These are phyloP conservation scores for Neurospora sp. DNA, from an alignment of 495 filamentous ascomycete species.

Conservation along the genomic window DNA sequence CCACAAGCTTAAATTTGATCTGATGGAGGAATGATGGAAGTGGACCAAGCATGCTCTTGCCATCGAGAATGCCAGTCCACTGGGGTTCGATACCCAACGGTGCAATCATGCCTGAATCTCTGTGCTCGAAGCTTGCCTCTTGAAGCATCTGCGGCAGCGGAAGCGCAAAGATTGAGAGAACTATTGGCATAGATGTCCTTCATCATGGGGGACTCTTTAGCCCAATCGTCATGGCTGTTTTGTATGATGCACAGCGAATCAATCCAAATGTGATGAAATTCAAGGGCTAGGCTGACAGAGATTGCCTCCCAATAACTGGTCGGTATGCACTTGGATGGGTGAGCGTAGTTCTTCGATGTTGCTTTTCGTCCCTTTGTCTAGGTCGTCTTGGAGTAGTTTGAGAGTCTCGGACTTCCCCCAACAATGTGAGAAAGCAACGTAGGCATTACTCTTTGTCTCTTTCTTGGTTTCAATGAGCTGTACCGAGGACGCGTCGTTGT, in stretches of 20 bases:
- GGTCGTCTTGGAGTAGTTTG: neutral
- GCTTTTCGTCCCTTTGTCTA: neutral
- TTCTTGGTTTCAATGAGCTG: neutral
- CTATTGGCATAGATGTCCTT: neutral
- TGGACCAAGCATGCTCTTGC: neutral
- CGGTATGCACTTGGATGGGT: neutral
- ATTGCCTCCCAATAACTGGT: neutral
- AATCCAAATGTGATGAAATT: neutral
- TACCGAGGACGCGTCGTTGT: neutral
- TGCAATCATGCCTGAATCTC: neutral
- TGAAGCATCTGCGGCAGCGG: neutral
- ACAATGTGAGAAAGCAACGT: neutral
- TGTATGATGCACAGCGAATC: neutral
- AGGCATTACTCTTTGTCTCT: neutral
- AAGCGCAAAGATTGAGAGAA: neutral
- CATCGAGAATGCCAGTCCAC: neutral
- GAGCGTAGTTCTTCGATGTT: neutral
- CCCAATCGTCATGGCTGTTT: neutral
- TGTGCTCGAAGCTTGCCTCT: neutral
- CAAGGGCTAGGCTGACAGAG: neutral
- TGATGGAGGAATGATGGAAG: neutral
- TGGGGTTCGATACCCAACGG: neutral
- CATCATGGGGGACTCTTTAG: neutral
- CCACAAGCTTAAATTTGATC: neutral
- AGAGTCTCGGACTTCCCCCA: neutral